Evolutionary conservation across 768 basidiomycete species (phyloP).

Genomic region (Termitomyces sp.): DNA sequence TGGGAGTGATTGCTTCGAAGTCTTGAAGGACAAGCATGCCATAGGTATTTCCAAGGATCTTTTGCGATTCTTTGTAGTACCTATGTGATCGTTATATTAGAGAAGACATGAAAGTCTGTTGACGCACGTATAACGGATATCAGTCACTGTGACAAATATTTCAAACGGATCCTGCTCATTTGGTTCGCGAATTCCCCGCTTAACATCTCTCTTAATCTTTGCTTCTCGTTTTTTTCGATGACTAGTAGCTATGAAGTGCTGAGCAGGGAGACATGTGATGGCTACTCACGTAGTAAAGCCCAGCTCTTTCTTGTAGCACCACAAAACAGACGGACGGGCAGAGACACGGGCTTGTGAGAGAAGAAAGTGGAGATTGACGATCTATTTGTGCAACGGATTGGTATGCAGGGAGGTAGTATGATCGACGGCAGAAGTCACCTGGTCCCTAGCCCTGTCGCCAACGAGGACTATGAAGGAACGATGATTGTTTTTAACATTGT

Average conservation of each 20-base stretch:
- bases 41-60: constrained; percentile 83
- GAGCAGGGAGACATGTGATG: constrained; percentile 1
- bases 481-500: constrained; percentile 91
- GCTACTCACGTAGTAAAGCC: constrained; percentile 85
- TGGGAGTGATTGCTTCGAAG: constrained; percentile 97
- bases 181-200: constrained; percentile 87
- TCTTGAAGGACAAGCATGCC: constrained; percentile 97
- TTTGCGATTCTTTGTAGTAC: constrained; percentile 16
- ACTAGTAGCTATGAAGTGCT: constrained; percentile 28
- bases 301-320: constrained; percentile 99
- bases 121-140: constrained; percentile 92
- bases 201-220: constrained; percentile 95
- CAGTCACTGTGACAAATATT: constrained; percentile 97
- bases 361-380: constrained; percentile 94
- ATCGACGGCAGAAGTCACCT: constrained; percentile 45
- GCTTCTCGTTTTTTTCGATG: constrained; percentile 97
- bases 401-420: not conserved
- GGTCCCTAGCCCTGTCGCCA: constrained; percentile 89
- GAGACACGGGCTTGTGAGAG: constrained; percentile 89
- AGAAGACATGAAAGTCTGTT: not conserved
- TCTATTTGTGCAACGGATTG: constrained; percentile 29
- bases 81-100: not conserved
- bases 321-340: constrained; percentile 85
- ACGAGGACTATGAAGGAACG: constrained; percentile 95
- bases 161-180: constrained; percentile 98